These are phyloP conservation scores for Lenwebbia sp. DNA, from an alignment of 345 rosid species.

Conservation along the genomic window DNA sequence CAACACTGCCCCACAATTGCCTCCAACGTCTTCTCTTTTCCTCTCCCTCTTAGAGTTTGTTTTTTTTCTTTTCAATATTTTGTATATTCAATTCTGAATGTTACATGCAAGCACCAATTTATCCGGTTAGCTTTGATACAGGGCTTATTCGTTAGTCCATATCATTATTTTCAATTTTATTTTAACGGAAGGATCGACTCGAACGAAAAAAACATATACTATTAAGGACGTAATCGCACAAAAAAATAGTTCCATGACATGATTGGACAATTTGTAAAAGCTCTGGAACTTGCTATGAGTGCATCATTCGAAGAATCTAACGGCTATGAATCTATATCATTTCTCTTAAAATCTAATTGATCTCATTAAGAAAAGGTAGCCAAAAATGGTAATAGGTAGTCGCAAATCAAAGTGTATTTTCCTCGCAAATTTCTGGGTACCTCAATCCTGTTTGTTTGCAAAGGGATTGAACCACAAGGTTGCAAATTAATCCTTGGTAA, in stretches of 20 bases:
- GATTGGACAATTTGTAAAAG: not conserved
- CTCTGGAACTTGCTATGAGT: not conserved
- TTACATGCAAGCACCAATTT: not conserved
- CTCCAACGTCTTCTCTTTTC: not conserved
- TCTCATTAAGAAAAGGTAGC: not conserved
- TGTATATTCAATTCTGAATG: not conserved
- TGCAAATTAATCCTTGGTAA: not conserved
- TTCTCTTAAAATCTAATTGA: not conserved
- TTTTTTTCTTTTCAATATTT: not conserved
- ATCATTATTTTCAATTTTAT: not conserved
- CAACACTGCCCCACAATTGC: not conserved
- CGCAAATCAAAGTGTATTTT: not conserved
- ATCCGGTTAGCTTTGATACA: not conserved
- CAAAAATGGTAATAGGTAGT: not conserved
- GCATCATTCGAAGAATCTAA: too few relatives aligned
- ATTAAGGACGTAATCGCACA: not conserved
- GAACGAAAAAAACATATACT: not conserved
- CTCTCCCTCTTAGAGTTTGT: not conserved
- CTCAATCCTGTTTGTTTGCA: too few relatives aligned
- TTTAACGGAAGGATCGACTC: not conserved
- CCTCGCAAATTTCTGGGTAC: too few relatives aligned
- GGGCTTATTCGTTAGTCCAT: not conserved
- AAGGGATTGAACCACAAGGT: not conserved
- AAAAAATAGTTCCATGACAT: not conserved
- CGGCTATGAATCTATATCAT: not conserved